phyloP scores from a whole-genome alignment of 2,329 filamentous ascomycete species.

The Epichloe aotearoae region DNA sequence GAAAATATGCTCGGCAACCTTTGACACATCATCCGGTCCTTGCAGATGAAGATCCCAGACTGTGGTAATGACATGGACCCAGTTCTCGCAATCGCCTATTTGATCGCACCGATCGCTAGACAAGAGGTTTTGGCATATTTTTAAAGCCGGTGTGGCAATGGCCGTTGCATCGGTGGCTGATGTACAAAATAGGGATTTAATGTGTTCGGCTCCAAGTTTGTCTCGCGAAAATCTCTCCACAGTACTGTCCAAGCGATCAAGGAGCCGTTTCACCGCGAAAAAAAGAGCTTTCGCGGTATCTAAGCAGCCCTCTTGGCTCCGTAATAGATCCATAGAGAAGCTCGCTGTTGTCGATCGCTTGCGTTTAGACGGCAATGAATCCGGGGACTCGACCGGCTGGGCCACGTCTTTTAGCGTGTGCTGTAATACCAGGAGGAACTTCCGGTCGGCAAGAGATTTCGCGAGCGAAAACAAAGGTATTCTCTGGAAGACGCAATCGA shows the following conservation, averaged over 20 bases:
- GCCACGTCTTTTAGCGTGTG: conserved; percentile 49
- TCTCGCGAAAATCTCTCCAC: conserved; percentile 25
- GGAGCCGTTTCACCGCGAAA: conserved; percentile 32
- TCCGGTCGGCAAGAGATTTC: conserved; percentile 55
- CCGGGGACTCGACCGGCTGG: conserved; percentile 14
- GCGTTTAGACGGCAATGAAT: conserved; percentile 24
- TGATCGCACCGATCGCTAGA: conserved; percentile 18
- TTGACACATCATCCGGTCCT: conserved; percentile 30
- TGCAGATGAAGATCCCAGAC: conserved; percentile 45
- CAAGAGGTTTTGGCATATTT: conserved; percentile 30
- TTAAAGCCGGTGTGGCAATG: conserved; percentile 32
- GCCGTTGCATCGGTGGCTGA: conserved; percentile 33
- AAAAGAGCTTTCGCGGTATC: conserved; percentile 32
- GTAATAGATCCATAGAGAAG: conserved; percentile 29
- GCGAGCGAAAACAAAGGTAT: conserved; percentile 58
- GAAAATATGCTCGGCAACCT: conserved; percentile 36
- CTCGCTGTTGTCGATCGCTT: conserved; percentile 27
- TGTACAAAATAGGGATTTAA: conserved; percentile 42
- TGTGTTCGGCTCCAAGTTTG: conserved; percentile 42
- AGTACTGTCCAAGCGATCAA: conserved; percentile 29
- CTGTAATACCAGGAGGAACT: conserved; percentile 53
- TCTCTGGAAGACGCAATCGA: conserved; percentile 46
- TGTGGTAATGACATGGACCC: conserved; percentile 32
- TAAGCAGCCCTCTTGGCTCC: conserved; percentile 27
- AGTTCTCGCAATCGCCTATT: conserved; percentile 26